A percentile compares a stretch with the other conserved stretches of the same genome.
These are phyloP conservation scores for Yamadazyma kanchanaburiensis DNA, from an alignment of 1,139 yeast species.

Conservation along the genomic window DNA sequence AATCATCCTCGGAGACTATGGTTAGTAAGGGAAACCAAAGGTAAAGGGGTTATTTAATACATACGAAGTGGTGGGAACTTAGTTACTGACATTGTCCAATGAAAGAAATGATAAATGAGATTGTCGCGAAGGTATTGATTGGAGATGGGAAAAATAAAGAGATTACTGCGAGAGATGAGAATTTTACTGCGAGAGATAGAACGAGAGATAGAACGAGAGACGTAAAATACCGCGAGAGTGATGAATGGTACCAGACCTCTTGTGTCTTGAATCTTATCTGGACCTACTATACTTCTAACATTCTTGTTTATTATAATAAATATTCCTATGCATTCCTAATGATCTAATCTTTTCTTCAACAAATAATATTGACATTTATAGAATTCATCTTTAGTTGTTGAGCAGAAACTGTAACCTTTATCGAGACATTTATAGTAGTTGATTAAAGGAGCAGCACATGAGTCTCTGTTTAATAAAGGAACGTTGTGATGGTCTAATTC, in stretches of 20 bases:
- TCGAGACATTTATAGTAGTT: slow-evolving; percentile 45
- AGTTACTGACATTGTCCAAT: slow-evolving; percentile 36
- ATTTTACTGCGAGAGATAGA: no score
- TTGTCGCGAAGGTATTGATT: no score
- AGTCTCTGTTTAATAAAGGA: slow-evolving; percentile 46
- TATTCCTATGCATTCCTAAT: slow-evolving; percentile 1
- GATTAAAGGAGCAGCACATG: slow-evolving; percentile 46
- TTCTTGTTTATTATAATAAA: not conserved
- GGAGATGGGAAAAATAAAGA: no score
- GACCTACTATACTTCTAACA: no score
- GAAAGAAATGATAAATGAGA: slow-evolving; percentile 8
- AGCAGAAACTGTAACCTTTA: slow-evolving; percentile 45
- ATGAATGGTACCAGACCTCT: no score
- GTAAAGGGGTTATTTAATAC: slow-evolving; percentile 15
- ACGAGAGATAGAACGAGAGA: no score
- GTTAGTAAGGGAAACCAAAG: slow-evolving; percentile 12
- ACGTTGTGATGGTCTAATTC: slow-evolving; percentile 44
- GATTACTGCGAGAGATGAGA: no score
- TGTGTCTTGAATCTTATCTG: no score
- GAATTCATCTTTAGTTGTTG: slow-evolving; percentile 41
- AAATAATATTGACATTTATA: slow-evolving; percentile 46
- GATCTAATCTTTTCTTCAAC: slow-evolving; percentile 39
- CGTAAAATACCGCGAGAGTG: no score
- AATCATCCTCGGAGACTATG: slow-evolving; percentile 75
- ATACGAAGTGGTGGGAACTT: slow-evolving; percentile 53